These are phyloP conservation scores for Ammopiptanthus mongolicus DNA, from an alignment of 306 rosid species.

Conservation along the genomic window DNA sequence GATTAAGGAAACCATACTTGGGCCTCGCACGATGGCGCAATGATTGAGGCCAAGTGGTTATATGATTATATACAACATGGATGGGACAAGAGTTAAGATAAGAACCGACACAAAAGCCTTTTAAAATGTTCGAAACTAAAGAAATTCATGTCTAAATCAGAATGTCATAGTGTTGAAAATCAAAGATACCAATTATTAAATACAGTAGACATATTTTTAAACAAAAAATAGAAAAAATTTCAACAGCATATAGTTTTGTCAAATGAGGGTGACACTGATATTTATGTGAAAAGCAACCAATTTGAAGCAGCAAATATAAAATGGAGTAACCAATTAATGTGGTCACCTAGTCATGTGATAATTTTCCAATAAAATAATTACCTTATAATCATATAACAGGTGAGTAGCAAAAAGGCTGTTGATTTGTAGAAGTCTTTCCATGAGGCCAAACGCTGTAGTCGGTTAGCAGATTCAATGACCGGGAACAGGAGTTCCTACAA, in stretches of 20 bases:
- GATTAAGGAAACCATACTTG: background rate
- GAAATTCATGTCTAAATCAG: background rate
- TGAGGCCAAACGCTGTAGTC: conserved; percentile 49
- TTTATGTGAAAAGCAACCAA: conserved; percentile 4
- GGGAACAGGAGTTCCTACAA: conserved; percentile 85
- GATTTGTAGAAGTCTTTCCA: conserved; percentile 78
- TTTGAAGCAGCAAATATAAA: background rate
- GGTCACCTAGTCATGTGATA: conserved; percentile 1
- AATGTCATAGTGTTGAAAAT: background rate
- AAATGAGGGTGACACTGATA: conserved; percentile 7
- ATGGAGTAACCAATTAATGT: background rate
- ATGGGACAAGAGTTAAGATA: conserved; percentile 7
- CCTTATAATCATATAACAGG: conserved; percentile 65
- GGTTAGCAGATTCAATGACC: conserved; percentile 41
- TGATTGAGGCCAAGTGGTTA: background rate
- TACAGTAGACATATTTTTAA: background rate
- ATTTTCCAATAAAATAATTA: conserved; percentile 31
- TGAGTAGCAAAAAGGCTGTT: conserved; percentile 54
- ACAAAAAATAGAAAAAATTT: background rate
- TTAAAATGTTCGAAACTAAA: background rate
- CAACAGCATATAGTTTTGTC: background rate
- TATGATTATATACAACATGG: background rate
- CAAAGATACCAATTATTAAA: background rate
- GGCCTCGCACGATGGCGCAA: background rate
- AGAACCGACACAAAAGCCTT: conserved; percentile 1